These are phyloP conservation scores for Neurospora sp. DNA, from an alignment of 495 filamentous ascomycete genomes.

Conservation along the genomic window DNA sequence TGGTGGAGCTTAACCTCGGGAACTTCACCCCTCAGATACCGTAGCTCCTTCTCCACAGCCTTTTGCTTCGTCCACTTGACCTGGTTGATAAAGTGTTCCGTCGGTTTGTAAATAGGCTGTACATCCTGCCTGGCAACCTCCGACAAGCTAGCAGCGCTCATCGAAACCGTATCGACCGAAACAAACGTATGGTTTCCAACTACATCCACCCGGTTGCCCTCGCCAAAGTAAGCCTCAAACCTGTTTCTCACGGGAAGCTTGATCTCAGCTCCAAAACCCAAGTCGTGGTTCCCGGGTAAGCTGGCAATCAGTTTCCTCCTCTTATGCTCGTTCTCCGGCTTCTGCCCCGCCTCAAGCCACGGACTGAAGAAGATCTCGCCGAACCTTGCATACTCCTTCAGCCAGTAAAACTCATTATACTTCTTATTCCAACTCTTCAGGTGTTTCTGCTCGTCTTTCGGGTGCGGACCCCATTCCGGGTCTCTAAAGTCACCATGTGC, in stretches of 20 bases:
- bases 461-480: constrained; percentile 44
- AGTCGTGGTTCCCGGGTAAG: constrained; percentile 90
- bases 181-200: constrained; percentile 95
- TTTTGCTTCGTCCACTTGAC: constrained; percentile 42
- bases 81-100: constrained; percentile 63
- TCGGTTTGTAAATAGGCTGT: constrained; percentile 58
- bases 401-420: constrained; percentile 72
- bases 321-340: constrained; percentile 28
- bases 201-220: constrained; percentile 76
- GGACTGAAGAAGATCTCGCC: constrained; percentile 63
- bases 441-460: constrained; percentile 35
- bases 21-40: constrained; percentile 37
- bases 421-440: constrained; percentile 58
- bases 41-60: constrained; percentile 45
- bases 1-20: constrained; percentile 43
- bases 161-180: constrained; percentile 75
- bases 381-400: constrained; percentile 73
- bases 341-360: constrained; percentile 37
- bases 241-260: constrained; percentile 66
- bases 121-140: constrained; percentile 38
- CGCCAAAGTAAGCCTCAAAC: constrained; percentile 83
- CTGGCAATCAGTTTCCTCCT: constrained; percentile 63
- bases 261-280: constrained; percentile 85
- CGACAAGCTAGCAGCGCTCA: constrained; percentile 54
- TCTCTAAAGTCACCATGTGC: constrained; percentile 46